Conservation (phyloP, 345 rosid genomes). For the Boechera stricta region DNA sequence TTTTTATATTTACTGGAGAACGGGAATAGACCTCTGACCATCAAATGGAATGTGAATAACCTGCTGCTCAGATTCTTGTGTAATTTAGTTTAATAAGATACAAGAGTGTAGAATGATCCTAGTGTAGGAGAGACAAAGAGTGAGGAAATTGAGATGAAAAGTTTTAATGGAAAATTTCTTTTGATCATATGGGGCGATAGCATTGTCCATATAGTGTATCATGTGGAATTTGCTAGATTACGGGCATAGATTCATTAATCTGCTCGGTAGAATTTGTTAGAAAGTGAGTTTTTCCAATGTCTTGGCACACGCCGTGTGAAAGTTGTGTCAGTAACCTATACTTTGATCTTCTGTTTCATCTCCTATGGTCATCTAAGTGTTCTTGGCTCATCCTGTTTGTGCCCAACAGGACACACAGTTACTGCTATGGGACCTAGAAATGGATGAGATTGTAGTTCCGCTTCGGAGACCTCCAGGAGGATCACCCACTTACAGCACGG, state of each 20-base stretch:
- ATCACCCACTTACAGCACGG: slow-evolving; percentile 92
- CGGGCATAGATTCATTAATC: background rate
- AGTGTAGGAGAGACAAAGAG: background rate
- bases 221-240: slow-evolving; percentile 3
- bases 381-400: slow-evolving; percentile 5
- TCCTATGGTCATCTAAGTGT: background rate
- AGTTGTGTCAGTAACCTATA: background rate
- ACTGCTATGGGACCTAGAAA: slow-evolving; percentile 96
- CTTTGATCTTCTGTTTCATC: background rate
- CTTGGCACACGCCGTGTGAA: background rate
- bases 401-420: slow-evolving; percentile 79
- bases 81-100: background rate
- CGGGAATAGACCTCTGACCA: no score
- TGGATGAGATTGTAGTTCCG: slow-evolving; percentile 99
- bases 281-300: background rate
- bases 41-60: no score
- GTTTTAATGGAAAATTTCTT: background rate
- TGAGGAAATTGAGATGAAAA: background rate
- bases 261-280: slow-evolving; percentile 7
- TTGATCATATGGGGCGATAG: background rate
- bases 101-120: slow-evolving; percentile 1
- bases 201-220: slow-evolving; percentile 1
- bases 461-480: slow-evolving; percentile 88
- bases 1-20: no score
- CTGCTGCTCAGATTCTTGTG: no score